phyloP scores from a whole-genome alignment of 805 yeast genomes.

The Yarrowia sp. region DNA sequence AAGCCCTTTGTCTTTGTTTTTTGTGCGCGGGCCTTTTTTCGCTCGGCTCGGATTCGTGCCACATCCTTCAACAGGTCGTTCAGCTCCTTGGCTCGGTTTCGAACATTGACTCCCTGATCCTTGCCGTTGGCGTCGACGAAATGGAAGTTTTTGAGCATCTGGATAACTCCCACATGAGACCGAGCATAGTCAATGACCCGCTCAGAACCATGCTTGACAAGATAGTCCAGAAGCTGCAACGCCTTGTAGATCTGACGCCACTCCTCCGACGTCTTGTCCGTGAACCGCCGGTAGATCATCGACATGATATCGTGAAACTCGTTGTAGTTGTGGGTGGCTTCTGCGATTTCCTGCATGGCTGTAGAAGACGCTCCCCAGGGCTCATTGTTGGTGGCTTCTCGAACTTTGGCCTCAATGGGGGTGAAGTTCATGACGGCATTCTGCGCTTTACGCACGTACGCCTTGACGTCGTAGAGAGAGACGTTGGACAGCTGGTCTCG shows the following conservation, averaged over 20 bases:
- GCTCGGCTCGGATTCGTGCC: constrained; percentile 68
- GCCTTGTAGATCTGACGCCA: constrained; percentile 98
- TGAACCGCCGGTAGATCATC: constrained; percentile 67
- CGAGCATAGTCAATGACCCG: constrained; percentile 94
- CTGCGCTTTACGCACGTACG: constrained; percentile 95
- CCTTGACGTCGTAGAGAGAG: constrained; percentile 90
- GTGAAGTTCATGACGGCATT: constrained; percentile 93
- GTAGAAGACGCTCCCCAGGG: constrained; percentile 98
- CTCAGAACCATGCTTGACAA: constrained; percentile 90
- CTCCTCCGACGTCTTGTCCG: constrained; percentile 92
- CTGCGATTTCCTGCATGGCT: constrained; percentile 91
- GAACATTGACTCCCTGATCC: constrained; percentile 93
- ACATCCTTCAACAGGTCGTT: constrained; percentile 73
- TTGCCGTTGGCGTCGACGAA: constrained; percentile 90
- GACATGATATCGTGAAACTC: constrained; percentile 49
- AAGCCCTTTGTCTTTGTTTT: constrained; percentile 66
- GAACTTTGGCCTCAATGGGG: constrained; percentile 86
- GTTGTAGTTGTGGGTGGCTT: constrained; percentile 77
- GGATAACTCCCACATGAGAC: constrained; percentile 72
- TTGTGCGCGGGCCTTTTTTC: constrained; percentile 86
- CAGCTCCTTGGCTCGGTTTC: constrained; percentile 83
- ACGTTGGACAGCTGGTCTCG: constrained; percentile 48
- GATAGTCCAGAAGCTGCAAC: constrained; percentile 83
- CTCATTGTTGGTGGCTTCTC: constrained; percentile 97
- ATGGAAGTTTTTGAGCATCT: constrained; percentile 89